Base-by-base conservation (phyloP, 108 stramenopile genomes). In the Parietichytrium sp. region DNA sequence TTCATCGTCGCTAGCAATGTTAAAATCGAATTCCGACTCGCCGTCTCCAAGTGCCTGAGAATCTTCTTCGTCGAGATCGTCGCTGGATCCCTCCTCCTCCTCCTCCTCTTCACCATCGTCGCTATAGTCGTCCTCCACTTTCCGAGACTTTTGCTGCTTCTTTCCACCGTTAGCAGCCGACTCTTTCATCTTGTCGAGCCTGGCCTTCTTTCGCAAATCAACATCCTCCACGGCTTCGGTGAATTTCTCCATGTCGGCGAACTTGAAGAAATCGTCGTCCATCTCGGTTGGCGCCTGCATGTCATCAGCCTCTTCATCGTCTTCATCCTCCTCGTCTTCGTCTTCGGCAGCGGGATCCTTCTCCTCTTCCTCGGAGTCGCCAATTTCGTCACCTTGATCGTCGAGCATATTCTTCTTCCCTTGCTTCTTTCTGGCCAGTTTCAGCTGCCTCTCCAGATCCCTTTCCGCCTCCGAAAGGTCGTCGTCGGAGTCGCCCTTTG, bases 231-330 rank as follows among this genome's bases (percentile, higher is more conserved):
- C 91, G 52, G 91, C 87, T 49, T 86, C 84, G 10, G 91, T 83
- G 81, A 92, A 90, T 47, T 92, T 88, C 50, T 85, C 84, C 4
- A 90, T 92, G 52, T 90, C 93, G 31, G 94, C 95, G 80, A 89
- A 91, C 12, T 94, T 93, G 48, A 88, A 81, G 25, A 94, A 83
- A 51, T 92, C 92, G 51, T 87, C 83, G 82, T 96, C 95, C 79
- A 96, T 87, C 85, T 51, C 87, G 80, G 80, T 88, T 81, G 81
- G 86, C 55, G 79, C 86, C 54, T 4, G 78, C 80, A 80, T 55
- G 50, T 47, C 30, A 52, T 23, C 72, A 49, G 15, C 55, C 20
- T 31, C 84, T 7, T 29, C 42, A 29, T n/a, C n/a, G n/a, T n/a
- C n/a, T n/a, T 81, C 85, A 0, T 38, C 33, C n/a, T 81, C 89